Percentiles rank a stretch among this genome's conserved stretches.
Evolutionary conservation across 1,284 basidiomycete genomes (phyloP).

Genomic region (Polyporus tsugae): DNA sequence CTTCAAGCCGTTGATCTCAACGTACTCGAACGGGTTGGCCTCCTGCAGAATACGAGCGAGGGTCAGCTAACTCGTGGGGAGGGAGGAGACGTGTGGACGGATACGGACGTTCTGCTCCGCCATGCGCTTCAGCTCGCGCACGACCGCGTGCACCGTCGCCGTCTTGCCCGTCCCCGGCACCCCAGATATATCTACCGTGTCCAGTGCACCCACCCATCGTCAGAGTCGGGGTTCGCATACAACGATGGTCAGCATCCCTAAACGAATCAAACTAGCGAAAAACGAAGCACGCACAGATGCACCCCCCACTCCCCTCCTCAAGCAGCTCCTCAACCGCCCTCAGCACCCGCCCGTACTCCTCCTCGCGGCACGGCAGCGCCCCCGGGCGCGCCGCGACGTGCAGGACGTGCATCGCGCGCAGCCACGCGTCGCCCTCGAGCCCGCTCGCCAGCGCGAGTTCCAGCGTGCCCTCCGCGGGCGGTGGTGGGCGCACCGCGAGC

Average conservation of each 20-base stretch:
- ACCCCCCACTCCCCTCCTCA: constrained; percentile 93
- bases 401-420: constrained; percentile 86
- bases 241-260: not conserved
- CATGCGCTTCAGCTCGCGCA: constrained; percentile 88
- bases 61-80: too few species aligned
- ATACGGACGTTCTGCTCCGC: constrained; percentile 76
- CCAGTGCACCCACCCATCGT: not conserved
- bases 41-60: constrained; percentile 59
- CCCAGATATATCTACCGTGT: constrained; percentile 85
- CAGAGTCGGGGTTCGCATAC: not conserved
- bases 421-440: constrained; percentile 79
- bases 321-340: constrained; percentile 85
- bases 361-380: constrained; percentile 88
- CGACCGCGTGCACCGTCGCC: constrained; percentile 93
- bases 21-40: constrained; percentile 93
- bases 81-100: too few species aligned
- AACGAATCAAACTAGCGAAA: not conserved
- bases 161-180: constrained; percentile 99
- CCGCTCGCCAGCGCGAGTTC: constrained; percentile 39
- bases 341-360: constrained; percentile 85
- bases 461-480: constrained; percentile 42
- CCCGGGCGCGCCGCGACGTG: constrained; percentile 96
- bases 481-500: constrained; percentile 46
- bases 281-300: constrained; percentile 79
- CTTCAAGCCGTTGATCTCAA: constrained; percentile 97